Conservation (phyloP, 371 early-diverging fungal species). For the Rhizopus arrhizus region DNA sequence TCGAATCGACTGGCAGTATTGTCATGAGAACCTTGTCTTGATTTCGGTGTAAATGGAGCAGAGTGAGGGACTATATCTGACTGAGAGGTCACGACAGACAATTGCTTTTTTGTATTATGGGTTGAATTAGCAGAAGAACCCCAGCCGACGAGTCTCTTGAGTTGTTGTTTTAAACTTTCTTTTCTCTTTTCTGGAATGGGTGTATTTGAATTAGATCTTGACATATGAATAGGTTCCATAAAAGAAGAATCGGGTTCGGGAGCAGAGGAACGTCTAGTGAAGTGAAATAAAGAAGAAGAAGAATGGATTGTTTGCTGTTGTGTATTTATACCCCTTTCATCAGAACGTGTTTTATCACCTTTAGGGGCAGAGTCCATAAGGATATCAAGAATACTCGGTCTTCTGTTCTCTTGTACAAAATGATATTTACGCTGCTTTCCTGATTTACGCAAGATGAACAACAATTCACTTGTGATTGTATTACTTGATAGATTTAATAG, state of each 20-base stretch:
- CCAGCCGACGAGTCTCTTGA: slow-evolving; percentile 52
- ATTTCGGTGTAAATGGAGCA: slow-evolving; percentile 32
- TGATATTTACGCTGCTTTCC: slow-evolving; percentile 8
- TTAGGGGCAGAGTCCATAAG: slow-evolving; percentile 43
- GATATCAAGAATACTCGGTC: slow-evolving; percentile 53
- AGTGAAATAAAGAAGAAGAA: slow-evolving; percentile 31
- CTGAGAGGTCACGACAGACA: slow-evolving; percentile 3
- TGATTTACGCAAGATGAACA: slow-evolving; percentile 40
- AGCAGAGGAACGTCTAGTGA: slow-evolving; percentile 17
- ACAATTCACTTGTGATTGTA: slow-evolving; percentile 41
- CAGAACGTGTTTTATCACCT: slow-evolving; percentile 11
- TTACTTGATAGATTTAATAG: slow-evolving; percentile 9
- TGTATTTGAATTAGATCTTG: neutral
- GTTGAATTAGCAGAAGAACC: slow-evolving; percentile 28
- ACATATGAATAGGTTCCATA: neutral
- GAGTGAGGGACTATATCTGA: slow-evolving; percentile 37
- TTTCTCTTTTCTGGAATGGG: slow-evolving; percentile 22
- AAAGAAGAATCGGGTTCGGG: neutral
- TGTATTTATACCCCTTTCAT: slow-evolving; percentile 23
- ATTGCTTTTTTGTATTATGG: slow-evolving; percentile 15
- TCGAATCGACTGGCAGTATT: neutral
- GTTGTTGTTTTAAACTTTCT: slow-evolving; percentile 41
- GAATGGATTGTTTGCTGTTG: slow-evolving; percentile 18
- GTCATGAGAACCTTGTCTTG: slow-evolving; percentile 20
- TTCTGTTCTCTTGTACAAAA: slow-evolving; percentile 23